These are phyloP conservation scores for Fusarium miscanthi DNA, from an alignment of 2,329 filamentous ascomycete species.

Conservation along the genomic window DNA sequence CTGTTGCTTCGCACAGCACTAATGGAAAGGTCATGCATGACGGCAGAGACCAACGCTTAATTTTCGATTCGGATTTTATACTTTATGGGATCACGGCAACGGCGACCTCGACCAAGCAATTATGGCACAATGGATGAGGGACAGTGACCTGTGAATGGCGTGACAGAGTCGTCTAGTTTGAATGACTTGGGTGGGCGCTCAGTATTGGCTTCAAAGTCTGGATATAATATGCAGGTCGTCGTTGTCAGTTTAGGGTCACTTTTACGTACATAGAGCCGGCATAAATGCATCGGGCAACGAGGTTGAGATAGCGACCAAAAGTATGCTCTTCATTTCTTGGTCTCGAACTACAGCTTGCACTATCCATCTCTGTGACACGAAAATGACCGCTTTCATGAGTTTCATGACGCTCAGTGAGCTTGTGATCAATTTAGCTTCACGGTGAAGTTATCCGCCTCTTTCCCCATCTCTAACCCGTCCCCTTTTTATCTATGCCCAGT, in stretches of 20 bases:
- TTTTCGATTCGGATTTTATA: conserved; percentile 37
- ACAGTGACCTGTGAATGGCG: not conserved
- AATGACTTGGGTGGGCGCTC: conserved; percentile 8
- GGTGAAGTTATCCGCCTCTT: not conserved
- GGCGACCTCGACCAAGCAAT: conserved; percentile 13
- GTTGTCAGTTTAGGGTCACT: conserved; percentile 32
- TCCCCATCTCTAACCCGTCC: not conserved
- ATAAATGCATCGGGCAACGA: conserved; percentile 12
- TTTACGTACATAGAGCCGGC: conserved; percentile 41
- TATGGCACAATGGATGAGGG: not conserved
- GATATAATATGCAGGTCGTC: conserved; percentile 40
- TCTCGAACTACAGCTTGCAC: conserved; percentile 21
- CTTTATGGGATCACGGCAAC: conserved; percentile 34
- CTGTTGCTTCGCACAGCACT: conserved; percentile 29
- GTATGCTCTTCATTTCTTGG: conserved; percentile 32
- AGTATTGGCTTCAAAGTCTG: conserved; percentile 26
- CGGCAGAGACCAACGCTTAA: conserved; percentile 30
- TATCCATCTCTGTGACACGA: conserved; percentile 17
- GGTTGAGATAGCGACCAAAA: conserved; percentile 26
- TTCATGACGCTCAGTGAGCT: not conserved
- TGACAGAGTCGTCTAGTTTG: conserved; percentile 2
- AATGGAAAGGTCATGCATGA: conserved; percentile 38
- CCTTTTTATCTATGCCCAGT: not conserved
- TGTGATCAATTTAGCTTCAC: not conserved
- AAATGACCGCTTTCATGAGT: not conserved